Percentiles rank a stretch among this genome's conserved stretches.
phyloP scores from a whole-genome alignment of 768 basidiomycete species.

The Russula olivacea region DNA sequence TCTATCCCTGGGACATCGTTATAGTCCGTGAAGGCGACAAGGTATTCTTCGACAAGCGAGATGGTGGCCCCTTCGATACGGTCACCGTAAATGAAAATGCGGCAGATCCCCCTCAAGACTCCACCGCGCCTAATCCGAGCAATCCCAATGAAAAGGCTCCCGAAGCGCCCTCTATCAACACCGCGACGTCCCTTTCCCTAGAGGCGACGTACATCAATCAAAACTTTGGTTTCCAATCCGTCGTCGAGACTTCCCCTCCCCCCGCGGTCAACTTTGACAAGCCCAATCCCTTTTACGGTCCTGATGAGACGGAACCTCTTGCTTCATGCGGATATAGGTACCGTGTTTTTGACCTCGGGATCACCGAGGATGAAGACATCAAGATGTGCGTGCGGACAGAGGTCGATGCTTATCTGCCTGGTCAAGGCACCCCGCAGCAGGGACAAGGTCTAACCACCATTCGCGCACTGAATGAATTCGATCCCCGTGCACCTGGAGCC shows the following conservation, averaged over 20 bases:
- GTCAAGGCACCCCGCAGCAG: slow-evolving; percentile 52
- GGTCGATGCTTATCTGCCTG: slow-evolving; percentile 81
- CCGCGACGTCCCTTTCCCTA: slow-evolving; percentile 86
- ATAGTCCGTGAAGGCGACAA: slow-evolving; percentile 89
- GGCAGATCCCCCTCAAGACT: slow-evolving; percentile 85
- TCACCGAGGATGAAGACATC: slow-evolving; percentile 87
- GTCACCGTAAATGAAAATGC: slow-evolving; percentile 99
- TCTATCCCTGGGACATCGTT: slow-evolving; percentile 98
- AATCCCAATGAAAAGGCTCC: slow-evolving; percentile 65
- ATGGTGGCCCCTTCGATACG: slow-evolving; percentile 94
- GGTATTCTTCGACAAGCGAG: slow-evolving; percentile 95
- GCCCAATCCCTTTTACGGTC: slow-evolving; percentile 93
- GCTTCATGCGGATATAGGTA: slow-evolving; percentile 97
- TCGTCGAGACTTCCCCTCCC: slow-evolving; percentile 60
- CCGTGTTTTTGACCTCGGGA: slow-evolving; percentile 87
- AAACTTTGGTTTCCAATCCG: slow-evolving; percentile 96
- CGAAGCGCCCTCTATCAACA: slow-evolving; percentile 86
- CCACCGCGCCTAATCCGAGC: slow-evolving; percentile 69
- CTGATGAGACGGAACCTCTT: slow-evolving; percentile 90
- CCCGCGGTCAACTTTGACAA: slow-evolving; percentile 68
- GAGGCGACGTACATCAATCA: slow-evolving; percentile 99
- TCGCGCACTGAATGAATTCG: slow-evolving; percentile 96
- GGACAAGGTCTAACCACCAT: slow-evolving; percentile 83
- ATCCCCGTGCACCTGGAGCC: slow-evolving; percentile 80
- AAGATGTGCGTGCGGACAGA: slow-evolving; percentile 92